Conservation (phyloP, 169 alveolate species). For the Babesia bovis region DNA sequence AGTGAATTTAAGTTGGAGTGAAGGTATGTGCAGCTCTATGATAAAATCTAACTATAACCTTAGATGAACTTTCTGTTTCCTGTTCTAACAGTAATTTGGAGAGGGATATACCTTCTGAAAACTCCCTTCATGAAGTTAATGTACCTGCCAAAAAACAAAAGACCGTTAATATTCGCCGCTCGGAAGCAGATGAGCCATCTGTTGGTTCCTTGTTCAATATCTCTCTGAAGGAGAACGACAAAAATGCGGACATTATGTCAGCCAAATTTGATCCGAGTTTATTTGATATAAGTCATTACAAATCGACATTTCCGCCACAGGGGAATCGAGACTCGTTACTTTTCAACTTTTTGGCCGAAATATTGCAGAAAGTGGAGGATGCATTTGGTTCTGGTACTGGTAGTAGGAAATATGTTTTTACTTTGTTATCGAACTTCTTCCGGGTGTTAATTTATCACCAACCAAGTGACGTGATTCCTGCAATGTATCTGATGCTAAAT, state of each 20-base stretch:
- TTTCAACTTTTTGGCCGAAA: slow-evolving; percentile 73
- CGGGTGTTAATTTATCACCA: slow-evolving; percentile 79
- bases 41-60: neutral
- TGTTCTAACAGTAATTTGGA: neutral
- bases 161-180: neutral
- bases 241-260: slow-evolving; percentile 70
- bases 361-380: slow-evolving; percentile 80
- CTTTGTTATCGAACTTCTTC: slow-evolving; percentile 79
- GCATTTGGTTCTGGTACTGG: slow-evolving; percentile 87
- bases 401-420: slow-evolving; percentile 79
- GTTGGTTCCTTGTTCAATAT: slow-evolving; percentile 76
- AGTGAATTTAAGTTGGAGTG: neutral
- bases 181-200: slow-evolving; percentile 58
- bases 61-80: slow-evolving; percentile 1
- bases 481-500: slow-evolving; percentile 80
- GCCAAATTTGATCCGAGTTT: slow-evolving; percentile 78
- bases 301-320: slow-evolving; percentile 48
- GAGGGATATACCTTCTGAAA: neutral
- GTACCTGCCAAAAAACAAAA: slow-evolving; percentile 2
- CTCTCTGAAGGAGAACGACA: slow-evolving; percentile 58
- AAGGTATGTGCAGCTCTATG: neutral
- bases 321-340: slow-evolving; percentile 22
- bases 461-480: slow-evolving; percentile 82
- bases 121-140: neutral
- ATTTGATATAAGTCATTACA: slow-evolving; percentile 67